A percentile compares a stretch with the other conserved stretches of the same genome.
Evolutionary conservation across 2,329 filamentous ascomycete species (phyloP).

Genomic region (Pseudopithomyces chartarum): DNA sequence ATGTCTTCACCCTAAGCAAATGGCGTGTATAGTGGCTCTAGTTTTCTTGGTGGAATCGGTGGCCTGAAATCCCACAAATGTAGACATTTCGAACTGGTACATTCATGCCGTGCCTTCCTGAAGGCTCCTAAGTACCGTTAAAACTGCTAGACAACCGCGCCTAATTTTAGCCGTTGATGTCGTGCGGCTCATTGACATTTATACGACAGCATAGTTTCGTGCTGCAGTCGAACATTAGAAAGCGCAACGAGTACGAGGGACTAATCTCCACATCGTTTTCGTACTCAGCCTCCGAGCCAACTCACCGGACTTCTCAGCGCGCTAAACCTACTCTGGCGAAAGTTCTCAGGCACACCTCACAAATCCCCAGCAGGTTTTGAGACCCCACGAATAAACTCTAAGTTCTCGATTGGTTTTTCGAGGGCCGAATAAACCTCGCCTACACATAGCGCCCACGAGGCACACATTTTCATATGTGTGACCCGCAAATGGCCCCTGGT

Average conservation of each 20-base stretch:
- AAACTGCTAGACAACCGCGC: neutral
- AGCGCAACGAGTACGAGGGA: neutral
- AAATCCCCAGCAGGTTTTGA: neutral
- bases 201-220: neutral
- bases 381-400: neutral
- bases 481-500: neutral
- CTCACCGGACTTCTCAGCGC: neutral
- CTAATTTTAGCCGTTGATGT: neutral
- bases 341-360: neutral
- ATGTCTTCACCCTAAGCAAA: neutral
- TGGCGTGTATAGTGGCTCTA: too few species aligned
- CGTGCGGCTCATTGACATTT: neutral
- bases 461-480: neutral
- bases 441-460: slow-evolving; percentile 2
- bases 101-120: neutral
- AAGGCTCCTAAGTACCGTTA: too few species aligned
- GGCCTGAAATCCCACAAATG: too few species aligned
- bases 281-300: slow-evolving; percentile 4
- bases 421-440: neutral
- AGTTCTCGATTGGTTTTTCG: neutral
- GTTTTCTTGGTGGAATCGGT: neutral
- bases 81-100: neutral
- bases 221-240: neutral
- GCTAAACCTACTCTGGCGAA: slow-evolving; percentile 1
- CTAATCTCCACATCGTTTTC: slow-evolving; percentile 4